Base-by-base conservation (phyloP, 2,329 filamentous ascomycete species). In the Uncinocarpus reesii region DNA sequence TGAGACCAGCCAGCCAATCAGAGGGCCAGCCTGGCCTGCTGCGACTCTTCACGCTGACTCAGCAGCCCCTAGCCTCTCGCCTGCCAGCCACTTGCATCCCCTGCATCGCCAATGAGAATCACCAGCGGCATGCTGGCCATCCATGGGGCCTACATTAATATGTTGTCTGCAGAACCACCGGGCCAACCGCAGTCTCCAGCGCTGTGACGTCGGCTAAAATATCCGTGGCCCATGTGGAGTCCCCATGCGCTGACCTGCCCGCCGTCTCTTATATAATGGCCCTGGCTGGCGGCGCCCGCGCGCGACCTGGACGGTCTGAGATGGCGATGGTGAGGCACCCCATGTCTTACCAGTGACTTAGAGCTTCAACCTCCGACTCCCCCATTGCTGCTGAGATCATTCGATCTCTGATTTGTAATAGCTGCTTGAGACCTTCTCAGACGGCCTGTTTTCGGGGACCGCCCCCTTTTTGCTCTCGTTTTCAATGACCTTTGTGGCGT, bases 381-480 rank as follows among this genome's bases (percentile, higher is more conserved):
- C 37, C 6, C 26, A 26, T 26, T 41, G n/a, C n/a, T 24, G 6
- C n/a, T 20, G 34, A 29, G 37, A 21, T 46, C 43, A 46, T 38
- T 29, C 43, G 23, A 45, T 28, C 32, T 26, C n/a, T 32, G 20
- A 46, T 46, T 46, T 38, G 43, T 46, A 46, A 46, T 38, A 16
- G 43, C 43, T 46, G 32, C 29, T 37, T 37, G 35, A 46, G 43
- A 36, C 43, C n/a, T 21, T 35, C 13, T 28, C 13, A 15, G 20
- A 28, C 31, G 31, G 28, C 11, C 29, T 37, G 43, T 38, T 28
- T 38, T 46, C 13, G 3, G 34, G 24, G 23, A 8, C 35, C 18
- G 16, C 26, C 37, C 45, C 36, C 32, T 38, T 38, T 21, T 47
- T 47, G 45, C 45, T 47, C 44, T 47, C 44, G 44, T 40, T 40